Conservation (phyloP, 1,284 basidiomycete species). For the Meira nashicola region DNA sequence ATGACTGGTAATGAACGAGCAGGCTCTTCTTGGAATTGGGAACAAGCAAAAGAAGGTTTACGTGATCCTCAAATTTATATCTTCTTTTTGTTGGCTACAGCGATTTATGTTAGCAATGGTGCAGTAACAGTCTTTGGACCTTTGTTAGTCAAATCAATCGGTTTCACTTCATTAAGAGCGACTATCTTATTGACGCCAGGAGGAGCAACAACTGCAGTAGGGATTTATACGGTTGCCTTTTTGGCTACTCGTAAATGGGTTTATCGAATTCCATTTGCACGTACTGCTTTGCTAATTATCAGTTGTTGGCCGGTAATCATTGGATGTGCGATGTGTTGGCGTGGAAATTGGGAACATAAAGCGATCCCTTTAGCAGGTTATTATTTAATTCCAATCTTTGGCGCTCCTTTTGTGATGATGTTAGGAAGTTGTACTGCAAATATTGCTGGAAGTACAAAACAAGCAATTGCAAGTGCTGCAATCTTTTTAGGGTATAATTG, state of each 20-base stretch:
- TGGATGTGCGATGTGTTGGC: slow-evolving; percentile 57
- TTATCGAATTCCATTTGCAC: slow-evolving; percentile 42
- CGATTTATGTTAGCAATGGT: slow-evolving; percentile 54
- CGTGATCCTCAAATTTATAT: slow-evolving; percentile 56
- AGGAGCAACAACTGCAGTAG: slow-evolving; percentile 55
- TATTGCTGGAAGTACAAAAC: slow-evolving; percentile 57
- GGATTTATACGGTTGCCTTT: slow-evolving; percentile 55
- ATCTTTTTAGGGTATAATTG: slow-evolving; percentile 55
- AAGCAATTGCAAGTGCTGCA: slow-evolving; percentile 53
- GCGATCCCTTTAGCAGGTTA: slow-evolving; percentile 58
- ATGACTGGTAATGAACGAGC: slow-evolving; percentile 32
- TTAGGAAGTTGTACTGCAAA: slow-evolving; percentile 56
- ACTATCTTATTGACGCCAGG: slow-evolving; percentile 55
- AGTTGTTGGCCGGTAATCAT: slow-evolving; percentile 57
- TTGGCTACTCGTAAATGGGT: slow-evolving; percentile 44
- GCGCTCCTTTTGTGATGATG: slow-evolving; percentile 57
- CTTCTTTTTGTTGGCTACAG: slow-evolving; percentile 55
- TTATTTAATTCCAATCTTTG: slow-evolving; percentile 56
- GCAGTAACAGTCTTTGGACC: slow-evolving; percentile 57
- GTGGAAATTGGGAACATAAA: slow-evolving; percentile 54
- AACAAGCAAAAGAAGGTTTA: slow-evolving; percentile 55
- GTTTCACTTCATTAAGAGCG: slow-evolving; percentile 55
- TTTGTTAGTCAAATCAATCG: slow-evolving; percentile 56
- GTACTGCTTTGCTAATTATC: slow-evolving; percentile 55
- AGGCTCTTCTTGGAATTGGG: slow-evolving; percentile 38